Conservation (phyloP, 257 asterid genomes). For the Henckelia pumila region DNA sequence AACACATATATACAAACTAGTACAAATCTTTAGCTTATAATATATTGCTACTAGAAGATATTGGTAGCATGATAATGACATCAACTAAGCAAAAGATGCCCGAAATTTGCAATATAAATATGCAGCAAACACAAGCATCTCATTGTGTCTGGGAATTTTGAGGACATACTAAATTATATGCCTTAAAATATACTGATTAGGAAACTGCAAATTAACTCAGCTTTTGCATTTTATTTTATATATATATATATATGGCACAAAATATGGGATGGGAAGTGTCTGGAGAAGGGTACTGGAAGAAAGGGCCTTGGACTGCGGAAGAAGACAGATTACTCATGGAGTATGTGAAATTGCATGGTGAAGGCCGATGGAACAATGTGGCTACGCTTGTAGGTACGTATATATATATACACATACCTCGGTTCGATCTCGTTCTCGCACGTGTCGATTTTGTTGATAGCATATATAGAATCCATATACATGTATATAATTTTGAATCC, state of each 20-base stretch:
- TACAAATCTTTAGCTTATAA: conserved; percentile 30
- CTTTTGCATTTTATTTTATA: not conserved
- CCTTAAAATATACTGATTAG: not conserved
- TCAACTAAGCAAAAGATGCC: conserved; percentile 29
- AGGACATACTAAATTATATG: conserved; percentile 27
- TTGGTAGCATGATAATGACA: conserved; percentile 42
- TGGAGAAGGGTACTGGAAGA: conserved; percentile 80
- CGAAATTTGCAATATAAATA: conserved; percentile 54
- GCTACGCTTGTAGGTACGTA: conserved; percentile 50
- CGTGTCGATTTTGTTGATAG: too few species aligned
- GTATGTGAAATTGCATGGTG: conserved; percentile 83
- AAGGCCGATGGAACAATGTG: conserved; percentile 94
- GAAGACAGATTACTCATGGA: conserved; percentile 72
- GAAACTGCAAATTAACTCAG: not conserved
- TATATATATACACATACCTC: too few species aligned
- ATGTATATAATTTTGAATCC: too few species aligned
- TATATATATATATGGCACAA: conserved; percentile 31
- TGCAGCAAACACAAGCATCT: conserved; percentile 32
- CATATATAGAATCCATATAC: too few species aligned
- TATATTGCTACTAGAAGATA: conserved; percentile 16
- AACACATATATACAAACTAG: not conserved
- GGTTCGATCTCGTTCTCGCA: too few species aligned
- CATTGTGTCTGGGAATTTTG: conserved; percentile 48
- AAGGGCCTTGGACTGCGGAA: conserved; percentile 93
- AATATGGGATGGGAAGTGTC: conserved; percentile 51